Evolutionary conservation across 2,329 filamentous ascomycete species (phyloP), one percentile per base, ranked within the genome.

Genomic region (Apiospora kogelbergensis): DNA sequence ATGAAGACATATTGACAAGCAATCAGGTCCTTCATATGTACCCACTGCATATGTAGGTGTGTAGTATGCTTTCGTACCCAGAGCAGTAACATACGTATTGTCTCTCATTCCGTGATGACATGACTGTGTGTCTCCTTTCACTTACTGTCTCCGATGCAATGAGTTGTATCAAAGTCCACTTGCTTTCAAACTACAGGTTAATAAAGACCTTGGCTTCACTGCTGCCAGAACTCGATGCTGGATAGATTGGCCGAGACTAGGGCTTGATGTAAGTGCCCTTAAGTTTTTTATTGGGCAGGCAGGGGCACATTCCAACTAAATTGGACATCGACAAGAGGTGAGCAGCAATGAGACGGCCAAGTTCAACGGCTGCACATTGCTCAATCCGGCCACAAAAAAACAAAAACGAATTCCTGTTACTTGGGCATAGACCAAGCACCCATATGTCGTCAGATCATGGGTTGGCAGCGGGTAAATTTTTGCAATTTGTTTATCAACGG

Each of bases 361-460:
- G 30, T 37, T 37, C 30, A 33, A 11, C 30, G 33, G 53, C 53
- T 60, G 53, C 53, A 60, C 53, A 60, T 60, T 17, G 53, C 53
- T 37, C 26, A 60, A 60, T 60, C 9, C 30, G 37, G 53, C 17
- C 53, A n/a, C 11, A 33, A 17, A 30, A 37, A 11, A 17, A 30
- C n/a, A 11, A 33, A n/a, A 30, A 9, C 7, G 10, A 17, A 22
- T 53, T 5, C 24, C 40, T 15, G 40, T 48, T n/a, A 48, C 10
- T 26, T 37, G 37, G 53, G 53, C 30, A 37, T 60, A 17, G 53
- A 37, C 20, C 53, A 60, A 10, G 30, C 11, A 37, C 30, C 53
- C 26, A 60, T 33, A 37, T 60, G 53, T 60, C 53, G 53, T 60
- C 53, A 60, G 53, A 60, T 60, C 53, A 60, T 60, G 53, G 53